Evolutionary conservation across 352 stramenopile genomes (phyloP), one percentile per base, ranked within the genome.

Genomic region (Phytopythium delawarense): DNA sequence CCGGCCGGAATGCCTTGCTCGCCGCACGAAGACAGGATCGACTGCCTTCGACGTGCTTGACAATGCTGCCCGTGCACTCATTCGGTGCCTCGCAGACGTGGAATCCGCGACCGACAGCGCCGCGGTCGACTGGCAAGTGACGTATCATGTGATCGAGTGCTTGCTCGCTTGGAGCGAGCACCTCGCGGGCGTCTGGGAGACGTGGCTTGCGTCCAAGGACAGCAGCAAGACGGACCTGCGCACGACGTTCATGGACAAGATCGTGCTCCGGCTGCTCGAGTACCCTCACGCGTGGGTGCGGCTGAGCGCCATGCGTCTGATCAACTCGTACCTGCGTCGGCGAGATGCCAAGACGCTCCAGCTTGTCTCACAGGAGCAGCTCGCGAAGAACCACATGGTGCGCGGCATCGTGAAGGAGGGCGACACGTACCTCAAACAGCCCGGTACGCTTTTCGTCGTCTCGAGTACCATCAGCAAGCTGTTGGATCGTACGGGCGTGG

Each of bases 241-340:
- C 21, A 32, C 60, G 57, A 65, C 66, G 11, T 79, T 91, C 39
- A 23, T 90, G 21, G 74, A 87, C 45, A 63, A 66, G 16, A 70
- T 89, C 6, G 69, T 83, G 40, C 66, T 89, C 18, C 69, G 74
- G 21, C 60, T 94, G 37, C 64, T 91, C 42, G 75, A 88, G 59
- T 94, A 89, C 59, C 88, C 87, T 0, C 88, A 96, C 58, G 75
- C 73, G 7, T 79, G 78, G 66, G 87, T 96, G 61, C 87, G 87
- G 46, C 70, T 88, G 15, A 66, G 77, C 5, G 76, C 84, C 16
- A 63, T 88, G 18, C 67, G 71, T 23, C 66, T 92, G 39, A 25
- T 94, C 50, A 81, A 66, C 25, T 89, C 84, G 60, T 94, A 94
- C 64, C 9, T 95, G 60, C 58, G 75, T 16, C 76, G 74, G 18